phyloP scores from a whole-genome alignment of 2,329 filamentous ascomycete species.

The Karstenula rhodostoma region DNA sequence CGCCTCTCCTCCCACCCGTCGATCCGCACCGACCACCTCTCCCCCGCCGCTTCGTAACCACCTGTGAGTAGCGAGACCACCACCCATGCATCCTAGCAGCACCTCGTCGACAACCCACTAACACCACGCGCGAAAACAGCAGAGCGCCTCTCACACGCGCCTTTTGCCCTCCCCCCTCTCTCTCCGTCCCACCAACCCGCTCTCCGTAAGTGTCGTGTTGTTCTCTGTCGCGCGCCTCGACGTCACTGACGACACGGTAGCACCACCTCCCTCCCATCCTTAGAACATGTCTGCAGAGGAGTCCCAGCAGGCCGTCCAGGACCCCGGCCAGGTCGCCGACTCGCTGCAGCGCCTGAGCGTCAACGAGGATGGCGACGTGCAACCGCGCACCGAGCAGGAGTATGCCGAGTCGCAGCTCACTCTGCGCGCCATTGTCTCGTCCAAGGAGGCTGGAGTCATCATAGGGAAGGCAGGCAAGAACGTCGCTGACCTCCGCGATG shows the following conservation, averaged over 20 bases:
- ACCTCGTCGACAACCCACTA: slow-evolving; percentile 34
- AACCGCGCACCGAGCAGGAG: slow-evolving; percentile 94
- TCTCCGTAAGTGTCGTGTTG: slow-evolving; percentile 27
- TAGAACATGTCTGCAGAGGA: slow-evolving; percentile 55
- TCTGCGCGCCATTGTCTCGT: slow-evolving; percentile 95
- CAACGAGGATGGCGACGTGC: slow-evolving; percentile 73
- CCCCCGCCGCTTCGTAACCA: slow-evolving; percentile 45
- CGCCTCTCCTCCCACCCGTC: slow-evolving; percentile 26
- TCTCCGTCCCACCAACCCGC: neutral
- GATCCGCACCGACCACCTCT: slow-evolving; percentile 41
- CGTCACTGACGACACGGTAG: slow-evolving; percentile 41
- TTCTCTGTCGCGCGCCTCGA: slow-evolving; percentile 26
- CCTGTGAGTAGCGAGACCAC: slow-evolving; percentile 38
- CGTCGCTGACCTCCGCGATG: slow-evolving; percentile 93
- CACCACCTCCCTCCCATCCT: slow-evolving; percentile 39
- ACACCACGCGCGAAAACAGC: slow-evolving; percentile 30
- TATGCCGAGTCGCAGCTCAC: slow-evolving; percentile 93
- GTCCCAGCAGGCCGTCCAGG: slow-evolving; percentile 42
- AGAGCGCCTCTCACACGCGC: slow-evolving; percentile 20
- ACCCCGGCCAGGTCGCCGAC: slow-evolving; percentile 50
- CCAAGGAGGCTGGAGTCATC: slow-evolving; percentile 98
- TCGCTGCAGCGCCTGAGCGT: slow-evolving; percentile 53
- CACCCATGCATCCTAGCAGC: slow-evolving; percentile 22
- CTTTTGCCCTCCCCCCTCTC: slow-evolving; percentile 21
- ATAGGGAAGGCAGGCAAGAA: slow-evolving; percentile 99